Percentiles rank a stretch among this genome's conserved stretches.
Evolutionary conservation across 2,329 filamentous ascomycete species (phyloP).

Genomic region (Penicillium sp.): DNA sequence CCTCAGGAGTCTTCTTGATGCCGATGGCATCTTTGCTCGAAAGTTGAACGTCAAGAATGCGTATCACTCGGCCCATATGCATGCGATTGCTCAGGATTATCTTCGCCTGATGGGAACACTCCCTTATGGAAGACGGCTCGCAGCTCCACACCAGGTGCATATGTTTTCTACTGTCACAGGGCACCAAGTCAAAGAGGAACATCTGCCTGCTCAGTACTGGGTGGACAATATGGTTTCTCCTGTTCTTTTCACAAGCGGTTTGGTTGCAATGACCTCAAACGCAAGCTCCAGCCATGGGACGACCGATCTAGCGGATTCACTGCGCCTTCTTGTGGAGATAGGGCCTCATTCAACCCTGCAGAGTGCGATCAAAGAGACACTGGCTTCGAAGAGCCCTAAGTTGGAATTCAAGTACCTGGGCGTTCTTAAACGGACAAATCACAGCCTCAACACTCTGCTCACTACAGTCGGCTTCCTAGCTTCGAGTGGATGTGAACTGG

Average conservation of each 20-base stretch:
- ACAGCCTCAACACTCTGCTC: conserved; percentile 15
- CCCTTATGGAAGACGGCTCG: conserved; percentile 6
- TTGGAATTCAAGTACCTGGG: conserved; percentile 18
- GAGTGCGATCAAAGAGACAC: conserved; percentile 24
- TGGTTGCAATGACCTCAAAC: conserved; percentile 12
- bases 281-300: neutral
- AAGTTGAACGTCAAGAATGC: conserved; percentile 26
- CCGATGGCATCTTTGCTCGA: conserved; percentile 22
- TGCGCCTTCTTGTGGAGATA: conserved; percentile 24
- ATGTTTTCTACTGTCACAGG: conserved; percentile 24
- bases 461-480: conserved; percentile 17
- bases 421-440: conserved; percentile 20
- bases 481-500: conserved; percentile 15
- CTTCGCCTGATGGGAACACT: conserved; percentile 17
- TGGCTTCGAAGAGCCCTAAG: conserved; percentile 3
- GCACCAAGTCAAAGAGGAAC: conserved; percentile 9
- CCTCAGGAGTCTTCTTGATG: conserved; percentile 17
- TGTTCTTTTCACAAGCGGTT: conserved; percentile 21
- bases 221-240: conserved; percentile 27
- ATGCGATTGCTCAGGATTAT: conserved; percentile 21
- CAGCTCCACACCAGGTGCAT: conserved; percentile 10
- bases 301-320: neutral
- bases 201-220: conserved; percentile 23
- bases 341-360: conserved; percentile 27
- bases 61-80: conserved; percentile 27